phyloP scores from a whole-genome alignment of 371 early-diverging fungal genomes.

The Mortierella sp. region DNA sequence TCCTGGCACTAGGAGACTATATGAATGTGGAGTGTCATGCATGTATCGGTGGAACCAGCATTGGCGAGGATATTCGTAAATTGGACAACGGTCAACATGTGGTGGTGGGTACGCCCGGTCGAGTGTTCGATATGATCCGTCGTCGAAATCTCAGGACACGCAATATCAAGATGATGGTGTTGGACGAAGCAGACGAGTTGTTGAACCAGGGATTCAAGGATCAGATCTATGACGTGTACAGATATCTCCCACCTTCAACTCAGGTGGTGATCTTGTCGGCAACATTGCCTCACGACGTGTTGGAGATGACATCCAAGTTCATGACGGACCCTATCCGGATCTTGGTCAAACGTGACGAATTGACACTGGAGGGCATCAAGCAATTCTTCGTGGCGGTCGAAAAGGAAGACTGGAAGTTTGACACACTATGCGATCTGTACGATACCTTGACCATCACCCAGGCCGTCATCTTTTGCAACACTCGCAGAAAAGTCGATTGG shows the following conservation, averaged over 20 bases:
- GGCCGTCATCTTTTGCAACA: conserved; percentile 99
- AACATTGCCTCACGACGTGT: conserved; percentile 97
- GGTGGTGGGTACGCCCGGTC: conserved; percentile 99
- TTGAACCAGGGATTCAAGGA: conserved; percentile 98
- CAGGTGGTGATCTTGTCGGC: conserved; percentile 99
- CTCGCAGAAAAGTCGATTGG: conserved; percentile 98
- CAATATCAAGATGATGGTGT: conserved; percentile 95
- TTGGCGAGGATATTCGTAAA: conserved; percentile 92
- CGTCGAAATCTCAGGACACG: conserved; percentile 87
- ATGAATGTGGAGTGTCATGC: conserved; percentile 95
- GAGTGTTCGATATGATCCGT: conserved; percentile 99
- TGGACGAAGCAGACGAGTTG: conserved; percentile 99
- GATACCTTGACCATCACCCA: conserved; percentile 97
- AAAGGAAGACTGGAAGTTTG: conserved; percentile 96
- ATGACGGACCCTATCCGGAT: conserved; percentile 98
- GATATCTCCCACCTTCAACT: conserved; percentile 88
- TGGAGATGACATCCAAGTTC: conserved; percentile 97
- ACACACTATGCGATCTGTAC: conserved; percentile 97
- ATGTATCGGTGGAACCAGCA: conserved; percentile 97
- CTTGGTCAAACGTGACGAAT: conserved; percentile 99
- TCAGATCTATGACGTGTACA: conserved; percentile 98
- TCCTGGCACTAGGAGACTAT: conserved; percentile 93
- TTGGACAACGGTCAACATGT: conserved; percentile 93
- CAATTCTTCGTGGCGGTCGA: conserved; percentile 99
- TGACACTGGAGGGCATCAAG: conserved; percentile 99